Evolutionary conservation across 495 filamentous ascomycete genomes (phyloP), one percentile per base, ranked within the genome.

Genomic region (Rostrohypoxylon terebratum): DNA sequence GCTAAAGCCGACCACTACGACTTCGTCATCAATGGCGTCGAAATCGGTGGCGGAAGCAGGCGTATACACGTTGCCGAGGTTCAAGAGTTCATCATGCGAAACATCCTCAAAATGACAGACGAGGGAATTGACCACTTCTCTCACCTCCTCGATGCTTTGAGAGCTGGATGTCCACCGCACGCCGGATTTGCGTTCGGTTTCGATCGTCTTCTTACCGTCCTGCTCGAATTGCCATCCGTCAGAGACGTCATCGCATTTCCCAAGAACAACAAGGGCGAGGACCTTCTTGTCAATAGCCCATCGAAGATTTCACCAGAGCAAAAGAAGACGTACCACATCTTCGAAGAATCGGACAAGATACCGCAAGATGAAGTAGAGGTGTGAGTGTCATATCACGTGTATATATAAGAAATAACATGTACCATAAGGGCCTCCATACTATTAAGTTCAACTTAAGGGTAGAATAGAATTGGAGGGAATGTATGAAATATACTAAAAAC

Each of bases 241-340:
- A 81, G 91, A 61, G 95, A 99, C 82, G 96, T 98, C 14, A 97
- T 98, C 77, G 95, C 95, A 0, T 99, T 99, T 78, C 96, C 96
- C 2, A 99, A 99, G 82, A 92, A 85, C 57, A 91, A 92, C 36
- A 95, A 90, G 79, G 93, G 93, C 0, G 91, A 95, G 75, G 96
- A 99, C 80, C 77, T 87, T 28, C 86, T 94, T 78, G 93, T 97
- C 14, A 88, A 87, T 51, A 91, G 90, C 69, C 96, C 96, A 0
- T 87, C 88, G 23, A 71, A 71, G 66, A 84, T 95, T 62, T 91
- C 85, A 0, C 79, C 86, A 53, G 85, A 87, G 71, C 87, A 92
- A 59, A 82, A 93, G 74, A 77, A 86, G 68, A 89, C 85, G 3
- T 99, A 98, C 81, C 90, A 94, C 77, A 79, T 93, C 13, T 65